phyloP scores from a whole-genome alignment of 139 green algal species.

The Closterium sp. region DNA sequence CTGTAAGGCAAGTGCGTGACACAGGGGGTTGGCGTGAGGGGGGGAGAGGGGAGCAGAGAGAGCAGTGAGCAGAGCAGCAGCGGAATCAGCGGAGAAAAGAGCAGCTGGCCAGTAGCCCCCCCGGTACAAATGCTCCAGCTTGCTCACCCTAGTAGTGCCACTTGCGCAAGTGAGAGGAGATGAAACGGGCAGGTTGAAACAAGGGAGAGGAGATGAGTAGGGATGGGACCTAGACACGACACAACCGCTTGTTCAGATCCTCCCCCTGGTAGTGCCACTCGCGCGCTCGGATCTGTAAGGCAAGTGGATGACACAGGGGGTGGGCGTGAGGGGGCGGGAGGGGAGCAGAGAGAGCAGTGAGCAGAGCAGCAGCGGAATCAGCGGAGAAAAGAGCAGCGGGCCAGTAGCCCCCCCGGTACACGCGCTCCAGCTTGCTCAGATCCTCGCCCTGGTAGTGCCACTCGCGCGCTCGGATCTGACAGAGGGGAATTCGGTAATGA shows the following conservation, averaged over 20 bases:
- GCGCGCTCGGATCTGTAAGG: conserved; percentile 9
- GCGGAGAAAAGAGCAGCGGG: not conserved
- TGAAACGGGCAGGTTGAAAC: too few relatives aligned
- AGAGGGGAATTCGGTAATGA: too few relatives aligned
- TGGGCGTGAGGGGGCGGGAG: too few relatives aligned
- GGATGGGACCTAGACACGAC: too few relatives aligned
- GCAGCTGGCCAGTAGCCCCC: conserved; percentile 2
- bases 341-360: too few relatives aligned
- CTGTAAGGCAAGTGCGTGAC: not conserved
- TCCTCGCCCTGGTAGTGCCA: conserved; percentile 27
- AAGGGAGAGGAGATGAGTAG: too few relatives aligned
- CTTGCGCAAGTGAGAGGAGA: too few relatives aligned
- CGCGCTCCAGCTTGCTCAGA: not conserved
- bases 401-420: conserved; percentile 15
- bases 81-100: not conserved
- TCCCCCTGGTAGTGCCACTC: conserved; percentile 24
- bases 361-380: not conserved
- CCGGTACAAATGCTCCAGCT: conserved; percentile 3
- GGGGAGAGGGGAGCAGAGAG: too few relatives aligned
- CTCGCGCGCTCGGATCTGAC: conserved; percentile 10
- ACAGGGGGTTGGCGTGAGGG: too few relatives aligned
- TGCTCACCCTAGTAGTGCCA: too few relatives aligned
- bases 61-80: not conserved
- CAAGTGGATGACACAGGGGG: not conserved
- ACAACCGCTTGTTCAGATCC: too few relatives aligned